Evolutionary conservation across 148 eudicot genomes (phyloP).

Genomic region (Rhododendron kiyosumense): DNA sequence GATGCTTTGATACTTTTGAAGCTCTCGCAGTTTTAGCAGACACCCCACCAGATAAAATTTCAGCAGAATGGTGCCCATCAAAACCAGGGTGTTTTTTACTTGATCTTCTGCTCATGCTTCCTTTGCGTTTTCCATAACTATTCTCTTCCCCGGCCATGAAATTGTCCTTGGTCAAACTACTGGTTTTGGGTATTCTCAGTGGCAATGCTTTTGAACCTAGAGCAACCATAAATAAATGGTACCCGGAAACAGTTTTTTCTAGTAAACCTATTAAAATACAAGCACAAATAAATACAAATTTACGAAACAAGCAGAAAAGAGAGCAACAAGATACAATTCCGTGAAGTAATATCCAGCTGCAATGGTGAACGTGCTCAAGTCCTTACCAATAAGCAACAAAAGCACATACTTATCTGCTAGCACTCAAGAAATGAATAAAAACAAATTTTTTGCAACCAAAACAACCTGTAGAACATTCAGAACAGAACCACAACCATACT

Average conservation of each 20-base stretch:
- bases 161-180: constrained; percentile 18
- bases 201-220: constrained; percentile 51
- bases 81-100: constrained; percentile 27
- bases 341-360: background rate
- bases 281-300: background rate
- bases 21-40: constrained; percentile 20
- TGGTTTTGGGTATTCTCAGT: constrained; percentile 27
- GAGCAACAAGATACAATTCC: background rate
- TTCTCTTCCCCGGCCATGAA: constrained; percentile 30
- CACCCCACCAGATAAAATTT: constrained; percentile 23
- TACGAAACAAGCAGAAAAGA: background rate
- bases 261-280: background rate
- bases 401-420: background rate
- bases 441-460: background rate
- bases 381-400: background rate
- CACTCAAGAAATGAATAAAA: background rate
- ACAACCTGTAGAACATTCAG: background rate
- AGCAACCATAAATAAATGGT: constrained; percentile 43
- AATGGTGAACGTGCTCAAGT: background rate
- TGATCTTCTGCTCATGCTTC: constrained; percentile 51
- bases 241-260: background rate
- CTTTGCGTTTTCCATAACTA: constrained; percentile 17
- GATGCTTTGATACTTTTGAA: constrained; percentile 24
- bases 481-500: background rate
- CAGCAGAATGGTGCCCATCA: constrained; percentile 26